These are phyloP conservation scores for Fusarium protoensiforme DNA, from an alignment of 2,329 filamentous ascomycete species.

Conservation along the genomic window DNA sequence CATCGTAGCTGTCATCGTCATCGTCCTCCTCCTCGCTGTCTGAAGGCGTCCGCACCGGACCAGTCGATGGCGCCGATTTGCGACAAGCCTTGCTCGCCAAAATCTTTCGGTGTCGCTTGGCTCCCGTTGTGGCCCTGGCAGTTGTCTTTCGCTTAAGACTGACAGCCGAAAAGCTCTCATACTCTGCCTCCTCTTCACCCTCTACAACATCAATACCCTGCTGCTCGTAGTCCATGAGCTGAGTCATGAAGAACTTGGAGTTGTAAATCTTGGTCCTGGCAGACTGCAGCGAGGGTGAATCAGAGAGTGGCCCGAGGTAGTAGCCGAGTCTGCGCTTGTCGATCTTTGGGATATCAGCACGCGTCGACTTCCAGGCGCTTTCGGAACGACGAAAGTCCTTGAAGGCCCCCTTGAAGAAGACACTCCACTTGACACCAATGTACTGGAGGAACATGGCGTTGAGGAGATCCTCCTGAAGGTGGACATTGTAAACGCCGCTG, in stretches of 20 bases:
- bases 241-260: conserved; percentile 58
- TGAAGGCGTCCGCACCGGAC: neutral
- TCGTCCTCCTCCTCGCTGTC: neutral
- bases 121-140: neutral
- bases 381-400: conserved; percentile 42
- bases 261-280: conserved; percentile 48
- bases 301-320: conserved; percentile 48
- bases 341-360: conserved; percentile 42
- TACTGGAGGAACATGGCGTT: conserved; percentile 64
- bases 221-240: conserved; percentile 49
- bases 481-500: conserved; percentile 60
- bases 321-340: conserved; percentile 47
- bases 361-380: conserved; percentile 50
- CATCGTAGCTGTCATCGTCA: conserved; percentile 3
- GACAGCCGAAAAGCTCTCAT: conserved; percentile 11
- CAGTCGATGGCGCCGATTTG: neutral
- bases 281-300: conserved; percentile 40
- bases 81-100: conserved; percentile 3
- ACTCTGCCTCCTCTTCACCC: conserved; percentile 54
- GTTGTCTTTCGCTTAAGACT: conserved; percentile 6
- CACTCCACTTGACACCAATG: conserved; percentile 60
- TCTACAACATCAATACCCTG: conserved; percentile 42
- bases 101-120: conserved; percentile 2
- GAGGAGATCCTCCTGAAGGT: conserved; percentile 63
- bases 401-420: conserved; percentile 54